phyloP scores from a whole-genome alignment of 2,329 filamentous ascomycete genomes.

The Ophiostoma pallidulum region DNA sequence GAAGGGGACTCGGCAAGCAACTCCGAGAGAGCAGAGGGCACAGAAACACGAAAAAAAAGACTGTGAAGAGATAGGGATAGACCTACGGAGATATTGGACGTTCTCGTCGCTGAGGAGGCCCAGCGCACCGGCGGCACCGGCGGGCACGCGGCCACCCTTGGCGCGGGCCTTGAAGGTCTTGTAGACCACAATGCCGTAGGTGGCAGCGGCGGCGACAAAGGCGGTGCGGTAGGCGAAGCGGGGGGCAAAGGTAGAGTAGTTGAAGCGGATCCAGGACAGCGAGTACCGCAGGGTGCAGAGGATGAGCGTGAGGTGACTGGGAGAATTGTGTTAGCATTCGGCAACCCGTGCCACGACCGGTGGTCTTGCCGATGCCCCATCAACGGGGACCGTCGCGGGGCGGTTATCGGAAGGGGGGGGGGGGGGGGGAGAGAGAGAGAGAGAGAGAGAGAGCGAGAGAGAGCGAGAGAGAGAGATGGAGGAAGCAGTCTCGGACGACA shows the following conservation, averaged over 20 bases:
- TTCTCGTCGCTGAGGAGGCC: conserved; percentile 81
- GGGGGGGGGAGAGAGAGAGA: too few species aligned
- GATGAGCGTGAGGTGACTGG: conserved; percentile 77
- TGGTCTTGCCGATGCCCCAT: too few species aligned
- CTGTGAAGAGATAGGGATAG: too few species aligned
- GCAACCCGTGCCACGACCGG: too few species aligned
- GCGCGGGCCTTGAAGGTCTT: conserved; percentile 73
- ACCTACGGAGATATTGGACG: conserved; percentile 89
- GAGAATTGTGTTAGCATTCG: too few species aligned
- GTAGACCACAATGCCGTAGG: conserved; percentile 97
- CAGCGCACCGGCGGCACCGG: conserved; percentile 43
- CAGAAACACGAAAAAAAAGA: neutral
- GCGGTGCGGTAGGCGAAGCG: conserved; percentile 80
- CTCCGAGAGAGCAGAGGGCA: neutral
- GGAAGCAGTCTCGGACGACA: neutral
- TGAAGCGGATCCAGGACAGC: conserved; percentile 81
- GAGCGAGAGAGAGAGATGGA: neutral
- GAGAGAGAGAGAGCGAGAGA: too few species aligned
- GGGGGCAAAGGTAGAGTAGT: conserved; percentile 70
- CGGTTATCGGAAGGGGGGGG: too few species aligned
- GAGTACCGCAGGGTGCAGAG: conserved; percentile 73
- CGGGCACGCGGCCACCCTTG: conserved; percentile 46
- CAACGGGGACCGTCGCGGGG: too few species aligned
- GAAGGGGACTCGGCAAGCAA: too few species aligned
- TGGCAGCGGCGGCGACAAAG: conserved; percentile 80